Percentiles rank a stretch among this genome's conserved stretches.
phyloP scores from a whole-genome alignment of 768 basidiomycete species.

The Phlebiopsis gigantea region DNA sequence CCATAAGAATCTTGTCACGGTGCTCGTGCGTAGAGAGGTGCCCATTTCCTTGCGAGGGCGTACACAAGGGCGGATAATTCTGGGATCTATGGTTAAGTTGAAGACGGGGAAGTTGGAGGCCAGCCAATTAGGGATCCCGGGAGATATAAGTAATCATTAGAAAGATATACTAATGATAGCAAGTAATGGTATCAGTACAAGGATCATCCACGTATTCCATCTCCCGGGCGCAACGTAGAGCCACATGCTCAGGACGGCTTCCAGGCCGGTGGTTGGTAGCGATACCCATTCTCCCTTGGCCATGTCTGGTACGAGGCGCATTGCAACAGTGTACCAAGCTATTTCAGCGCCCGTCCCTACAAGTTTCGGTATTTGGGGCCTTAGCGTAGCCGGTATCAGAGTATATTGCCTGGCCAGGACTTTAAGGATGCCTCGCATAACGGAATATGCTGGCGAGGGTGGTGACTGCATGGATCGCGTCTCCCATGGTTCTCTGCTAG shows the following conservation, averaged over 20 bases:
- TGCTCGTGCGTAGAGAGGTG: too few relatives aligned
- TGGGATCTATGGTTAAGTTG: too few relatives aligned
- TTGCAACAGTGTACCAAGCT: conserved; percentile 64
- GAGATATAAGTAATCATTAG: background rate
- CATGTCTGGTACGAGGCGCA: conserved; percentile 43
- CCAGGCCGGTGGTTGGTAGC: conserved; percentile 16
- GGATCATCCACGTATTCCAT: background rate
- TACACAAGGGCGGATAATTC: too few relatives aligned
- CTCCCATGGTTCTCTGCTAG: background rate
- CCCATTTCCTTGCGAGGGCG: too few relatives aligned
- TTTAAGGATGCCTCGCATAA: conserved; percentile 11
- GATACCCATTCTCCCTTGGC: conserved; percentile 7
- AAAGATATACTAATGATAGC: background rate
- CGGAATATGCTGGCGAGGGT: background rate
- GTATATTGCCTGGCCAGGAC: conserved; percentile 15
- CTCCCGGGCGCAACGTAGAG: conserved; percentile 11
- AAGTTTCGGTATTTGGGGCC: conserved; percentile 39
- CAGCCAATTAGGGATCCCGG: too few relatives aligned
- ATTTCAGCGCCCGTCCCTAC: conserved; percentile 58
- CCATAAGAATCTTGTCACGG: background rate
- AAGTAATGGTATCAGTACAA: background rate
- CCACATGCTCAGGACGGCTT: conserved; percentile 22
- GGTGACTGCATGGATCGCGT: conserved; percentile 1
- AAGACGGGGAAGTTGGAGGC: too few relatives aligned
- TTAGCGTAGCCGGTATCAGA: conserved; percentile 26